phyloP scores from a whole-genome alignment of 2,329 filamentous ascomycete species.

The Aureobasidium zeae region DNA sequence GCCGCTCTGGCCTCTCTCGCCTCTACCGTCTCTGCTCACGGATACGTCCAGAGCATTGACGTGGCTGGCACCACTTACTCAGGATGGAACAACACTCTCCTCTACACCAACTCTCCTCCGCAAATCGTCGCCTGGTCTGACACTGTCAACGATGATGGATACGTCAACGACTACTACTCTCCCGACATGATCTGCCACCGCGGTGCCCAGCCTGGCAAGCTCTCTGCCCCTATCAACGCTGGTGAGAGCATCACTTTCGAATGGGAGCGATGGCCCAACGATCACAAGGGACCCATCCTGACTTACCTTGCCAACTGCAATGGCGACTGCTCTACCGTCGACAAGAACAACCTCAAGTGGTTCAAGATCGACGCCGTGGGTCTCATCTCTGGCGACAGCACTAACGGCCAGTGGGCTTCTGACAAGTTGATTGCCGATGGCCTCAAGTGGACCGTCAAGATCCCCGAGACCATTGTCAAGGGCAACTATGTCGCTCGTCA shows the following conservation, averaged over 20 bases:
- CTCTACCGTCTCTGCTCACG: constrained; percentile 38
- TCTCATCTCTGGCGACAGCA: constrained; percentile 36
- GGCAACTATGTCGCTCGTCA: constrained; percentile 53
- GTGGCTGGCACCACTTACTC: constrained; percentile 40
- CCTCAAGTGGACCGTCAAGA: constrained; percentile 41
- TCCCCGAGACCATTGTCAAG: constrained; percentile 44
- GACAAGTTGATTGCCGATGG: constrained; percentile 43
- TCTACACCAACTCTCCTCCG: constrained; percentile 30
- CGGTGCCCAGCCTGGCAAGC: constrained; percentile 41
- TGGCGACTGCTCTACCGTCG: constrained; percentile 46
- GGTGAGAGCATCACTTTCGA: constrained; percentile 50
- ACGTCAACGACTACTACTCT: constrained; percentile 22
- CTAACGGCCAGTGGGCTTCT: constrained; percentile 46
- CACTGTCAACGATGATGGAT: constrained; percentile 34
- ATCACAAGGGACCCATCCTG: constrained; percentile 55
- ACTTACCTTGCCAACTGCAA: constrained; percentile 53
- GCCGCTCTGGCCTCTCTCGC: constrained; percentile 27
- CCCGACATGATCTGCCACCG: constrained; percentile 39
- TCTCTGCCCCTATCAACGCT: constrained; percentile 49
- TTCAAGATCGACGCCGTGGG: constrained; percentile 56
- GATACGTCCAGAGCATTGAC: constrained; percentile 36
- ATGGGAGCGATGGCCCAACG: constrained; percentile 58
- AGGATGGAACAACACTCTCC: constrained; percentile 34
- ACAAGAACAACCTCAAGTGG: constrained; percentile 47
- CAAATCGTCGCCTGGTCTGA: constrained; percentile 47